Percentiles rank a stretch among this genome's conserved stretches.
Evolutionary conservation across 495 filamentous ascomycete species (phyloP).

Genomic region (Neurospora intermedia): DNA sequence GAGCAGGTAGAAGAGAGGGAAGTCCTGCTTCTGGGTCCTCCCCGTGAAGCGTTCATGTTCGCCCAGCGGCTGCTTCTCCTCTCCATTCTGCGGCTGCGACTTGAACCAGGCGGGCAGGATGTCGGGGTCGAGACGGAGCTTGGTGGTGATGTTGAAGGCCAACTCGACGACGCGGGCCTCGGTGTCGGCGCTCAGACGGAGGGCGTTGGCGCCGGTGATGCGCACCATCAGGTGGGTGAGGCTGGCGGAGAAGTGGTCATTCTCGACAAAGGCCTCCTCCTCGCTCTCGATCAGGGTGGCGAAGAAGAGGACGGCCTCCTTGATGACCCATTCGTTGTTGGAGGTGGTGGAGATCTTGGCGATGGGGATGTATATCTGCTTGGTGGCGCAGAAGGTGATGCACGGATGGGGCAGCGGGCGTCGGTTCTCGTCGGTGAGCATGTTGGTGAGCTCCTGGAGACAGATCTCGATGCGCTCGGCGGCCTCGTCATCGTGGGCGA

Average conservation of each 20-base stretch:
- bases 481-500: conserved; percentile 41
- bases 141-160: conserved; percentile 86
- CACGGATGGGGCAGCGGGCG: conserved; percentile 81
- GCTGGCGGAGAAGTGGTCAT: conserved; percentile 68
- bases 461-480: conserved; percentile 42
- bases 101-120: conserved; percentile 87
- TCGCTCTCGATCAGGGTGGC: conserved; percentile 88
- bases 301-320: conserved; percentile 74
- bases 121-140: conserved; percentile 78
- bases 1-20: conserved; percentile 88
- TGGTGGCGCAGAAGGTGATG: conserved; percentile 68
- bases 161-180: conserved; percentile 82
- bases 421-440: conserved; percentile 81
- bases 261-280: conserved; percentile 86
- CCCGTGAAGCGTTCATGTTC: conserved; percentile 64
- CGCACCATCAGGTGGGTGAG: conserved; percentile 70
- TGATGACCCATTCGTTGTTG: conserved; percentile 67
- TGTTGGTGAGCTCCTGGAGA: conserved; percentile 56
- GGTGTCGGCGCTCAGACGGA: conserved; percentile 54
- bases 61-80: conserved; percentile 31
- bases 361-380: conserved; percentile 78
- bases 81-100: conserved; percentile 31
- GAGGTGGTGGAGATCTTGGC: conserved; percentile 74
- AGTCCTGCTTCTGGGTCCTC: conserved; percentile 80
- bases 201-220: conserved; percentile 50